phyloP scores from a whole-genome alignment of 1,284 basidiomycete species.

The Mycena sp. region DNA sequence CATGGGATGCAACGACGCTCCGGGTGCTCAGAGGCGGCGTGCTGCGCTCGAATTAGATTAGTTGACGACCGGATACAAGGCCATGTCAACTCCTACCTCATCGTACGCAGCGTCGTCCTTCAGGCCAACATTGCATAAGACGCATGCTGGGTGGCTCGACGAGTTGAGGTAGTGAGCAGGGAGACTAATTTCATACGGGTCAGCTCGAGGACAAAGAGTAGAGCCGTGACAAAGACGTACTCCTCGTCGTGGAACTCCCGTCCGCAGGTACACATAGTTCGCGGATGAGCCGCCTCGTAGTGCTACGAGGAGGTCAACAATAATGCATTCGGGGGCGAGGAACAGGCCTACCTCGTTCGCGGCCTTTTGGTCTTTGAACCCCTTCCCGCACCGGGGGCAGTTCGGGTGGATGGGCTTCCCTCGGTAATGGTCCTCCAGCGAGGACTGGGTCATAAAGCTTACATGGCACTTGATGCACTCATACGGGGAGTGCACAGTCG shows the following conservation, averaged over 20 bases:
- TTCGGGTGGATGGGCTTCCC: conserved; percentile 52
- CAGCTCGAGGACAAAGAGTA: too few relatives aligned
- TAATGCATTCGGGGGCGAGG: neutral
- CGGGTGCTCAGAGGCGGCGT: conserved; percentile 27
- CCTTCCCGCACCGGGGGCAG: conserved; percentile 48
- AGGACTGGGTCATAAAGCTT: conserved; percentile 43
- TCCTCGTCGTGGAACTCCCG: conserved; percentile 3
- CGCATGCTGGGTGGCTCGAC: conserved; percentile 51
- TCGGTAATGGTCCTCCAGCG: conserved; percentile 53
- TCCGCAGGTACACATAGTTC: neutral
- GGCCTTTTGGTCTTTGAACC: conserved; percentile 11
- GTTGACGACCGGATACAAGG: too few relatives aligned
- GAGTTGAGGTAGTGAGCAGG: conserved; percentile 51
- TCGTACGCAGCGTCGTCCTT: conserved; percentile 40
- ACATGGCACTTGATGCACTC: conserved; percentile 45
- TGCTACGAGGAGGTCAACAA: conserved; percentile 9
- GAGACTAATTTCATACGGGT: too few relatives aligned
- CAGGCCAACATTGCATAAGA: conserved; percentile 47
- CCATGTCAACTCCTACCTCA: conserved; percentile 37
- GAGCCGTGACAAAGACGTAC: too few relatives aligned
- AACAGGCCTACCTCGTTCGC: conserved; percentile 15
- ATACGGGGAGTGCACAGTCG: conserved; percentile 48
- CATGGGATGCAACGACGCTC: conserved; percentile 33
- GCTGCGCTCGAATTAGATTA: conserved; percentile 25
- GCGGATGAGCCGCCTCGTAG: conserved; percentile 9